Base-by-base conservation (phyloP, 2,329 filamentous ascomycete species). In the Furcasterigmium sp. region DNA sequence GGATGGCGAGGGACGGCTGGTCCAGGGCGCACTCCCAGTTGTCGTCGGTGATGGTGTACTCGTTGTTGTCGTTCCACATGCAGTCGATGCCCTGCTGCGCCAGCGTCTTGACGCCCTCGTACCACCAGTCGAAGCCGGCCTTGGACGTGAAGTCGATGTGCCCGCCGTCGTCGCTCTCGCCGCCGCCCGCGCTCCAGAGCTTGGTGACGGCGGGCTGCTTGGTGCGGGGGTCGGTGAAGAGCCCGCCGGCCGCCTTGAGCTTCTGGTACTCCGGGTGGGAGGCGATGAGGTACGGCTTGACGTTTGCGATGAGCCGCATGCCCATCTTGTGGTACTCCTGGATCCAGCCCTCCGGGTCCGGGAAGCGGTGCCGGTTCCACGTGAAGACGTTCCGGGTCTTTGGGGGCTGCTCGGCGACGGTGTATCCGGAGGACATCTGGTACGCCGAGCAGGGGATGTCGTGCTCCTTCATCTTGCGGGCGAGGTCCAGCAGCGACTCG, bases 51-150 rank as follows among this genome's bases (percentile, higher is more conserved):
- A 85, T 70, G 1, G 78, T 81, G 57, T 87, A 88, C 58, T 88
- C 84, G 51, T 87, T 88, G 61, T 88, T 88, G 57, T 88, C 84
- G 51, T 88, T 88, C 84, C 85, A 88, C 64, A 87, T 86, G 38
- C 75, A 83, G 51, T 87, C 83, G 44, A 88, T 83, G 1, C 84
- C 84, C 8, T 78, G 63, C 20, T 75, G 64, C 43, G 78, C 78
- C 2, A 88, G 68, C 39, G 71, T 73, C 46, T 76, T 73, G 8
- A 85, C 77, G 2, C 84, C 84, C 1, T 85, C 68, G 47, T 78
- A 84, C 85, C 85, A 88, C 80, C 82, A 88, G 14, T 80, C 65
- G 54, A 79, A 87, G 0, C 80, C 84, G 0, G 73, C 73, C 18
- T 75, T 67, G 0, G 82, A 85, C 0, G 84, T 85, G 51, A 88